phyloP scores from a whole-genome alignment of 176 grass and related monocot genomes.

The Avena eriantha region DNA sequence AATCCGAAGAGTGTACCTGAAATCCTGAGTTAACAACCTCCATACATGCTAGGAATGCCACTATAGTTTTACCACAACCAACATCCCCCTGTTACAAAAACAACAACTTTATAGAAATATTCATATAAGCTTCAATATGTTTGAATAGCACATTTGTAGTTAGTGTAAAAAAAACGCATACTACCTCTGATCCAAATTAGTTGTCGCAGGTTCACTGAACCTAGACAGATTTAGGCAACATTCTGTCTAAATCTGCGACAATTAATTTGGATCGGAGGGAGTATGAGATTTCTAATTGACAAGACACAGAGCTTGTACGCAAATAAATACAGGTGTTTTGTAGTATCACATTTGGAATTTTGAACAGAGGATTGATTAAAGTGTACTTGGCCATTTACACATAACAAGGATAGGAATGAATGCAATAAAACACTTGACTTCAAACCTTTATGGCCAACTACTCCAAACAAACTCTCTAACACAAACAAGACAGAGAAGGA shows the following conservation, averaged over 20 bases:
- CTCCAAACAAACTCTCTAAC: conserved; percentile 42
- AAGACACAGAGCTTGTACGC: conserved; percentile 16
- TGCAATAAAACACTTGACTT: conserved; percentile 22
- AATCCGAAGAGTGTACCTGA: conserved; percentile 65
- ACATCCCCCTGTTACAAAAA: conserved; percentile 86
- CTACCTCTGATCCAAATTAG: too few species aligned
- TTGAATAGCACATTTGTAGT: conserved; percentile 21
- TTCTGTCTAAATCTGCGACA: too few species aligned
- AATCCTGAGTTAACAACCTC: conserved; percentile 93
- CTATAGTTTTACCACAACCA: conserved; percentile 93
- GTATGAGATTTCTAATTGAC: conserved; percentile 15
- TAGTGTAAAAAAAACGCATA: conserved; percentile 9
- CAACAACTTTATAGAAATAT: conserved; percentile 37
- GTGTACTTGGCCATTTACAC: background rate
- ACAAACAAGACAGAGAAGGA: conserved; percentile 20
- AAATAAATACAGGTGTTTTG: conserved; percentile 17
- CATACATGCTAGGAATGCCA: conserved; percentile 97
- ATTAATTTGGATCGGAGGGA: too few species aligned
- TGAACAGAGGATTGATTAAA: conserved; percentile 32
- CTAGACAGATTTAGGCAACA: too few species aligned
- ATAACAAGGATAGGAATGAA: conserved; percentile 27
- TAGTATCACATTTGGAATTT: conserved; percentile 22
- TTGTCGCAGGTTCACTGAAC: too few species aligned
- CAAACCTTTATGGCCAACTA: conserved; percentile 18
- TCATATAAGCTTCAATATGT: conserved; percentile 32